Evolutionary conservation across 257 asterid species (phyloP).

Genomic region (Paraleonurus japonicus): DNA sequence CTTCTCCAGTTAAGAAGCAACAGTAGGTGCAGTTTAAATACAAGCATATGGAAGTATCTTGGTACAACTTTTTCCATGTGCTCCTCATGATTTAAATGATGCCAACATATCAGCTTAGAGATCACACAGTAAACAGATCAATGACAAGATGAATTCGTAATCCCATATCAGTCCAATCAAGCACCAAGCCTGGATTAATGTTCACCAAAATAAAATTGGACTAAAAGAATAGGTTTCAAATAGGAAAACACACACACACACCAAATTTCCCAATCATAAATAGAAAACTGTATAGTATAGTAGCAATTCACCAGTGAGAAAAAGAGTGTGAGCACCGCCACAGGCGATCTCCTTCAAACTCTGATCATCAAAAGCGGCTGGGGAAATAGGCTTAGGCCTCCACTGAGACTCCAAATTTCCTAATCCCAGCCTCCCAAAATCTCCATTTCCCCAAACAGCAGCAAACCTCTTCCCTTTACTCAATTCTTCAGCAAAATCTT

Average conservation of each 20-base stretch:
- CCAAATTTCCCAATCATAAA: background rate
- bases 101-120: background rate
- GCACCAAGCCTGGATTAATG: background rate
- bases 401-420: conserved; percentile 80
- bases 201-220: background rate
- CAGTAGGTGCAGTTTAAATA: background rate
- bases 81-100: background rate
- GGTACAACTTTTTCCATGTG: background rate
- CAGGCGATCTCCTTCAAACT: conserved; percentile 71
- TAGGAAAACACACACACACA: background rate
- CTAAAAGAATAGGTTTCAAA: background rate
- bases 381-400: conserved; percentile 57
- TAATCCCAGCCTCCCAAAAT: conserved; percentile 88
- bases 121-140: background rate
- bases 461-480: conserved; percentile 54
- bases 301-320: conserved; percentile 65
- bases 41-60: background rate
- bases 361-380: conserved; percentile 66
- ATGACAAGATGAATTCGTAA: background rate
- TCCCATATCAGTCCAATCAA: background rate
- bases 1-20: background rate
- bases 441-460: conserved; percentile 97
- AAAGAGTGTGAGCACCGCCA: conserved; percentile 97
- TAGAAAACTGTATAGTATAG: background rate
- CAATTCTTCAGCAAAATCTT: conserved; percentile 30